Percentiles rank a stretch among this genome's conserved stretches.
phyloP scores from a whole-genome alignment of 805 yeast species.

The Ascoidea asiatica region DNA sequence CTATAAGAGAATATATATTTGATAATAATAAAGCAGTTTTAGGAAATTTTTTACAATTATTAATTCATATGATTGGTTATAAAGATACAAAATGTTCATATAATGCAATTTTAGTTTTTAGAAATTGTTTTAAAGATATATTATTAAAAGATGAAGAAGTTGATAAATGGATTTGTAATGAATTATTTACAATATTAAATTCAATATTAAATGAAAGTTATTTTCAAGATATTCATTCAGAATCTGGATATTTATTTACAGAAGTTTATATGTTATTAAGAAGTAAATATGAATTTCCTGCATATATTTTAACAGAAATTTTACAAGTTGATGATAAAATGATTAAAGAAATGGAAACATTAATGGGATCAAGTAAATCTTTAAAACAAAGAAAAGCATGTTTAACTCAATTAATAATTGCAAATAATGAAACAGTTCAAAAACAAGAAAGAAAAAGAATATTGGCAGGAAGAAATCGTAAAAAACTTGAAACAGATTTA shows the following conservation, averaged over 20 bases:
- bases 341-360: conserved; percentile 6
- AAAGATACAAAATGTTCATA: conserved; percentile 89
- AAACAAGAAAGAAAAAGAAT: conserved; percentile 8
- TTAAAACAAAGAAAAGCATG: conserved; percentile 7
- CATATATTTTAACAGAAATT: conserved; percentile 1
- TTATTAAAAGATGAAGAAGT: conserved; percentile 61
- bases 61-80: conserved; percentile 66
- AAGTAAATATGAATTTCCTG: conserved; percentile 30
- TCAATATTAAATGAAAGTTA: conserved; percentile 59
- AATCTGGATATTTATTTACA: conserved; percentile 82
- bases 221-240: conserved; percentile 77
- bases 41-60: conserved; percentile 63
- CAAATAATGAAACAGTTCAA: conserved; percentile 8
- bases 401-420: conserved; percentile 6
- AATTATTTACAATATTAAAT: conserved; percentile 33
- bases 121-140: conserved; percentile 59
- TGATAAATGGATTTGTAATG: conserved; percentile 46
- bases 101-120: conserved; percentile 71
- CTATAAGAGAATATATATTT: conserved; percentile 53
- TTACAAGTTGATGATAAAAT: conserved; percentile 5
- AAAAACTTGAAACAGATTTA: conserved; percentile 6
- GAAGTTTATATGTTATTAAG: conserved; percentile 64
- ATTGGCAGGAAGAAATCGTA: conserved; percentile 5
- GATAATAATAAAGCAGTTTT: conserved; percentile 50
- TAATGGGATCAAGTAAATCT: conserved; percentile 5